Percentiles rank a stretch among this genome's conserved stretches.
These are phyloP conservation scores for Penicillium sp. DNA, from an alignment of 2,329 filamentous ascomycete genomes.

Conservation along the genomic window DNA sequence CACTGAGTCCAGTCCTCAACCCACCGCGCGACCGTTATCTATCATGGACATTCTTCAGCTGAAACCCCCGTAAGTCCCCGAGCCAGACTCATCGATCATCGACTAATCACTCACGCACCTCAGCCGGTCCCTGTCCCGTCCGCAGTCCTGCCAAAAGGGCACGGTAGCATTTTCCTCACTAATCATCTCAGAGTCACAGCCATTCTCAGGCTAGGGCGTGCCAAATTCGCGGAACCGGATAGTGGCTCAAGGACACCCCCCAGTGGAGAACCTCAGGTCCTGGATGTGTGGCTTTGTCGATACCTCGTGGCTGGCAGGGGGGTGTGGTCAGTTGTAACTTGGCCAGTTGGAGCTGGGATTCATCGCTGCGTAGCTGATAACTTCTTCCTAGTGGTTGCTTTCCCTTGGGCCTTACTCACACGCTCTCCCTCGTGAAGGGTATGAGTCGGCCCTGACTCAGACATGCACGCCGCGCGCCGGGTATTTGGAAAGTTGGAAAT, in stretches of 20 bases:
- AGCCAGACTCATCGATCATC: conserved; percentile 1
- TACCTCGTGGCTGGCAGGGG: neutral
- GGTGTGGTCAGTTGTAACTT: too few species aligned
- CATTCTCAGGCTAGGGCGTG: conserved; percentile 1
- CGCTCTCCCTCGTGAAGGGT: neutral
- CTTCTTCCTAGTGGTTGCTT: neutral
- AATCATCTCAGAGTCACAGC: neutral
- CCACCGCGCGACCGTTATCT: neutral
- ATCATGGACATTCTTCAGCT: neutral
- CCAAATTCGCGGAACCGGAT: neutral
- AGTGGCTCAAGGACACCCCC: neutral
- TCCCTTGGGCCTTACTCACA: neutral
- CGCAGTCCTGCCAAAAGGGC: neutral
- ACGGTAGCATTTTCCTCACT: conserved; percentile 3
- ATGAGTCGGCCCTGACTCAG: conserved; percentile 21
- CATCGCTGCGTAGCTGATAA: neutral
- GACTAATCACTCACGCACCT: conserved; percentile 1
- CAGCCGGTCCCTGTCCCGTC: neutral
- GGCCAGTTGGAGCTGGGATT: neutral
- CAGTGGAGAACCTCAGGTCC: too few species aligned
- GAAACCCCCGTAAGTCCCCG: neutral
- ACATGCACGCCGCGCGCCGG: conserved; percentile 16
- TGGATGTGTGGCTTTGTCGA: neutral
- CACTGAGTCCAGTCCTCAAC: neutral
- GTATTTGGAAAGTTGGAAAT: conserved; percentile 7